These are phyloP conservation scores for Sarocladium oryzae DNA, from an alignment of 2,329 filamentous ascomycete species.

Conservation along the genomic window DNA sequence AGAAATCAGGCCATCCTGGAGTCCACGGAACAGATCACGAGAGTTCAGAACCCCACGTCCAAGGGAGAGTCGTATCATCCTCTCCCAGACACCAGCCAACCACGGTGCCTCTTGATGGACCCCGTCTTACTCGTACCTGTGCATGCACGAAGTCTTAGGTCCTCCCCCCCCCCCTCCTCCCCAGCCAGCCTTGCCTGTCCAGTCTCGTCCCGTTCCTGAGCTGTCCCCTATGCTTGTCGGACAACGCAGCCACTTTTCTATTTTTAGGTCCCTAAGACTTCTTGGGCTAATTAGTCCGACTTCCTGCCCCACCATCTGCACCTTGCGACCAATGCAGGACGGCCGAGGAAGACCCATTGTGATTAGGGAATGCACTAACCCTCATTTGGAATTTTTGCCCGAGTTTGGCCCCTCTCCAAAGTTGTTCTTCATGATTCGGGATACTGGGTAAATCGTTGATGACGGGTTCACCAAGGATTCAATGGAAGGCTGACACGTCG, in stretches of 20 bases:
- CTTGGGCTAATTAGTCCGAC: conserved; percentile 7
- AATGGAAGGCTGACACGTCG: too few species aligned
- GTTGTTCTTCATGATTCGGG: background rate
- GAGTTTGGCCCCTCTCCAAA: conserved; percentile 2
- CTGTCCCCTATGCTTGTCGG: too few species aligned
- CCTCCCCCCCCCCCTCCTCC: too few species aligned
- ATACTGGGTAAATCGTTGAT: too few species aligned
- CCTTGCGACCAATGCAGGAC: background rate
- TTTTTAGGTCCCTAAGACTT: conserved; percentile 4
- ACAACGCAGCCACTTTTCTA: background rate
- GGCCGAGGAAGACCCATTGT: too few species aligned
- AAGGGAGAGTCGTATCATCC: background rate
- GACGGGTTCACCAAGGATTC: too few species aligned
- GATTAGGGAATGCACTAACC: background rate
- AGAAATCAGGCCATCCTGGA: background rate
- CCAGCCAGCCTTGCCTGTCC: conserved; percentile 2
- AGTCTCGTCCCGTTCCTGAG: too few species aligned
- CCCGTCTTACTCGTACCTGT: background rate
- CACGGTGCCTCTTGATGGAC: background rate
- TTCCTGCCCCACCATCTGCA: background rate
- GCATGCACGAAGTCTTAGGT: too few species aligned
- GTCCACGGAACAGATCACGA: too few species aligned
- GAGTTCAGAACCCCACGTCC: background rate
- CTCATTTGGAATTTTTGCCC: background rate
- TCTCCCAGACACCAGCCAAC: background rate